Evolutionary conservation across 73 alveolate species (phyloP).

Genomic region (Halteria grandinella): DNA sequence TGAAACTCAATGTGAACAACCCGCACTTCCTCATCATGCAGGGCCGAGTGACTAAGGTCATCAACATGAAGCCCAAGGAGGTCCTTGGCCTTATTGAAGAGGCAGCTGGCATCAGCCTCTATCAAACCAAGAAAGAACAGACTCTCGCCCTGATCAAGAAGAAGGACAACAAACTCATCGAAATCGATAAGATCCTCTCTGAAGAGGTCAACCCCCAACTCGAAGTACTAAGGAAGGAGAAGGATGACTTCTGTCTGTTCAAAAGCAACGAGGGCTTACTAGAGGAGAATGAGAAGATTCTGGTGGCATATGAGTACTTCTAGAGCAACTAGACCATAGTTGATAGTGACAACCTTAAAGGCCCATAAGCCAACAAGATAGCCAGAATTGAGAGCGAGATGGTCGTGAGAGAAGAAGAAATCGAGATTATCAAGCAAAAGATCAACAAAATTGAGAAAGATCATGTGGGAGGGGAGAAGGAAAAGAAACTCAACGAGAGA

Average conservation of each 20-base stretch:
- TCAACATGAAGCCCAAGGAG: constrained; percentile 97
- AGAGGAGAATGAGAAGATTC: constrained; percentile 77
- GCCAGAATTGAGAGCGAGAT: constrained; percentile 6
- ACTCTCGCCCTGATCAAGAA: constrained; percentile 79
- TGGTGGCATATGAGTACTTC: constrained; percentile 71
- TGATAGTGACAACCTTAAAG: neutral
- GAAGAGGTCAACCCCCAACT: constrained; percentile 87
- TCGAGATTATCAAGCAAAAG: constrained; percentile 48
- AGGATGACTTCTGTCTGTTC: constrained; percentile 82
- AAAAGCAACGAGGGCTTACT: constrained; percentile 80
- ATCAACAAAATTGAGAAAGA: constrained; percentile 46
- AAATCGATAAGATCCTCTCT: constrained; percentile 82
- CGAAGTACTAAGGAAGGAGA: constrained; percentile 83
- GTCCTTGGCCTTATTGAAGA: constrained; percentile 93
- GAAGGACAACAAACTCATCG: constrained; percentile 87
- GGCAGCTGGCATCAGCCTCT: constrained; percentile 98
- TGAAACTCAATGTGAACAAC: constrained; percentile 95
- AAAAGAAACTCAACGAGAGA: neutral
- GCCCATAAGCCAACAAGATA: neutral
- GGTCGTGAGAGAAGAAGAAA: constrained; percentile 5
- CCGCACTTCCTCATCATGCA: constrained; percentile 99
- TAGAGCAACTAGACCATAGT: neutral
- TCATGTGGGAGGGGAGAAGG: neutral
- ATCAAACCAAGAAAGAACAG: constrained; percentile 95
- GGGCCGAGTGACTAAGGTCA: constrained; percentile 98